Percentiles rank a stretch among this genome's conserved stretches.
These are phyloP conservation scores for Begonia loranthoides DNA, from an alignment of 306 rosid species.

Conservation along the genomic window DNA sequence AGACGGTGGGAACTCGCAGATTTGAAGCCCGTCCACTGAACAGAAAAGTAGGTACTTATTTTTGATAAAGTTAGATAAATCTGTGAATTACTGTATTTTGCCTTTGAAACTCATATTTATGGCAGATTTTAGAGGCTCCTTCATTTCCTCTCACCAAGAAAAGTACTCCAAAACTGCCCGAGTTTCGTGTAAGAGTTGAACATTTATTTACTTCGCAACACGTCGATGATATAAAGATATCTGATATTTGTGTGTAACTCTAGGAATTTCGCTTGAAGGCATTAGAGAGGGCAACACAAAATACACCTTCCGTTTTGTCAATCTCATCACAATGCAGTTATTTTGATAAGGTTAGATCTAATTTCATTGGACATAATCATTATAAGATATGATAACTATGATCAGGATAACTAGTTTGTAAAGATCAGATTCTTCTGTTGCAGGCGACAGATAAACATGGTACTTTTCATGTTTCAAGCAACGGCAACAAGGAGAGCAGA, in stretches of 20 bases:
- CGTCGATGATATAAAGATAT: neutral
- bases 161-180: conserved; percentile 74
- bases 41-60: conserved; percentile 62
- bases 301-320: conserved; percentile 40
- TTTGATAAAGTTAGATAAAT: conserved; percentile 1
- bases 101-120: conserved; percentile 6
- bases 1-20: conserved; percentile 26
- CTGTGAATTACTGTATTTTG: conserved; percentile 7
- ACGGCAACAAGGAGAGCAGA: conserved; percentile 32
- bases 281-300: conserved; percentile 78
- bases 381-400: neutral
- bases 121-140: conserved; percentile 86
- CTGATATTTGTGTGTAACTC: neutral
- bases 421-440: conserved; percentile 9
- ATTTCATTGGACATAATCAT: neutral
- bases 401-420: neutral
- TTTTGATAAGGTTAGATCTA: conserved; percentile 29
- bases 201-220: neutral
- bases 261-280: conserved; percentile 42
- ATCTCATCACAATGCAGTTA: conserved; percentile 35
- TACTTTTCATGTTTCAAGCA: conserved; percentile 20
- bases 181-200: conserved; percentile 64
- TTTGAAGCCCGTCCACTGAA: conserved; percentile 90
- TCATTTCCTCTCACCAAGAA: conserved; percentile 56
- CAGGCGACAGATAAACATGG: conserved; percentile 28